phyloP scores from a whole-genome alignment of 208 protist genomes.

The Trypanosoma grayi region DNA sequence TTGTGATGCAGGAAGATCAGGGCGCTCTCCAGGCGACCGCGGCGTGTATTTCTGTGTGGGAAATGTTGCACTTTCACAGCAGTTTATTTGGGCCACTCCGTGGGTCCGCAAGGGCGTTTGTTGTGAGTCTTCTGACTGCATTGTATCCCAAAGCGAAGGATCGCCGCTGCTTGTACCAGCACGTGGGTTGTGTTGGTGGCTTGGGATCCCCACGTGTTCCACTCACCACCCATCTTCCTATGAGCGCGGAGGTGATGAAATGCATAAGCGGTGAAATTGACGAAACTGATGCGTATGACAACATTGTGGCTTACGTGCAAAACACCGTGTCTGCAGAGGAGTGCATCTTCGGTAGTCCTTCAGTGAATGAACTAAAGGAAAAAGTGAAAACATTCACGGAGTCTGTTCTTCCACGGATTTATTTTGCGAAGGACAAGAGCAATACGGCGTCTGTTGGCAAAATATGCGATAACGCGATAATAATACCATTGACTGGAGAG shows the following conservation, averaged over 20 bases:
- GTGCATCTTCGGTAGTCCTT: slow-evolving; percentile 11
- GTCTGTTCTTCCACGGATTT: slow-evolving; percentile 23
- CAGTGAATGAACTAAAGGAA: background rate
- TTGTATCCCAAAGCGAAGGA: slow-evolving; percentile 81
- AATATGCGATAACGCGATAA: background rate
- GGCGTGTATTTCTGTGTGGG: slow-evolving; percentile 80
- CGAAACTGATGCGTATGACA: slow-evolving; percentile 6
- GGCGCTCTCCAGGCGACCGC: slow-evolving; percentile 66
- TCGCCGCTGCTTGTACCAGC: slow-evolving; percentile 72
- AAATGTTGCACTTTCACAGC: slow-evolving; percentile 61
- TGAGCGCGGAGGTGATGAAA: slow-evolving; percentile 18
- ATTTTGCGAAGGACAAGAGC: background rate
- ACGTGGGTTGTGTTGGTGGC: slow-evolving; percentile 28
- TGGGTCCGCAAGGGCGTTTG: slow-evolving; percentile 31
- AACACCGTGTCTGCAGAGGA: slow-evolving; percentile 30
- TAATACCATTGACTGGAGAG: slow-evolving; percentile 13
- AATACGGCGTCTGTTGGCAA: background rate
- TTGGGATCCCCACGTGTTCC: slow-evolving; percentile 23
- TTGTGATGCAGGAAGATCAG: slow-evolving; percentile 36
- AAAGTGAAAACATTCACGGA: slow-evolving; percentile 18
- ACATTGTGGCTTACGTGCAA: slow-evolving; percentile 21
- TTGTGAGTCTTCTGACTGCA: slow-evolving; percentile 44
- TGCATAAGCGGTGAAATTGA: background rate
- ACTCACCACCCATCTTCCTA: slow-evolving; percentile 22
- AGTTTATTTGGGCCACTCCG: slow-evolving; percentile 24